Base-by-base conservation (phyloP, 768 basidiomycete species). In the Macrocybe gigantea region DNA sequence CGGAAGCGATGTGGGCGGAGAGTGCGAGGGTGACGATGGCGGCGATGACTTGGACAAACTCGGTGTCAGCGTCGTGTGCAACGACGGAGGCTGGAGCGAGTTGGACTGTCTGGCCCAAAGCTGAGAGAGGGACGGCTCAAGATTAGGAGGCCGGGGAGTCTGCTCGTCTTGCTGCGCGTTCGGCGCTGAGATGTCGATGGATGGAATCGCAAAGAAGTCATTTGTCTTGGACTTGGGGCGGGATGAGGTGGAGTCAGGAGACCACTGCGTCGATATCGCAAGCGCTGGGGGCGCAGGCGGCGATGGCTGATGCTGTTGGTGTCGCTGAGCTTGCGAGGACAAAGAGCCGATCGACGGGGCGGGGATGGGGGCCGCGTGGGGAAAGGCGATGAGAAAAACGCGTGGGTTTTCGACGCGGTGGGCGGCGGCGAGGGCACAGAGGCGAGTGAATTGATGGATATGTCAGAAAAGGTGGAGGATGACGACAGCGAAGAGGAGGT, bases 301-400 rank as follows among this genome's bases (percentile, higher is more conserved):
- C 22, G 22, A 22, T 22, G 22, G 22, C 22, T 22, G 22, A 4
- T 22, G 22, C 22, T 22, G 22, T 22, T 22, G 22, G 22, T 22
- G 22, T 22, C 22, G 22, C 22, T 22, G 22, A 22, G 22, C 22
- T 4, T 22, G 22, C 22, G 22, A 22, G 22, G 22, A 22, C 22
- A 22, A 22, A 4, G 22, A 22, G 22, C 2, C 22, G 22, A 22
- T 22, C 22, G 22, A 22, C 22, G 56, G 38, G 61, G 63, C 5
- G 67, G 65, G 10, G 69, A 64, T 6, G 69, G 68, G 0, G 71
- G 64, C 7, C 61, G 60, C 0, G 69, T 68, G 11, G 69, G 62
- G 60, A 75, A 71, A 5, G 74, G 64, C 42, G 71, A 68, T 34
- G 71, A 64, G 60, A 77, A 72, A 60, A 77, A 75, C 7, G 74